Percentiles rank a stretch among this genome's conserved stretches.
These are phyloP conservation scores for Alternaria sp. DNA, from an alignment of 2,329 filamentous ascomycete species.

Conservation along the genomic window DNA sequence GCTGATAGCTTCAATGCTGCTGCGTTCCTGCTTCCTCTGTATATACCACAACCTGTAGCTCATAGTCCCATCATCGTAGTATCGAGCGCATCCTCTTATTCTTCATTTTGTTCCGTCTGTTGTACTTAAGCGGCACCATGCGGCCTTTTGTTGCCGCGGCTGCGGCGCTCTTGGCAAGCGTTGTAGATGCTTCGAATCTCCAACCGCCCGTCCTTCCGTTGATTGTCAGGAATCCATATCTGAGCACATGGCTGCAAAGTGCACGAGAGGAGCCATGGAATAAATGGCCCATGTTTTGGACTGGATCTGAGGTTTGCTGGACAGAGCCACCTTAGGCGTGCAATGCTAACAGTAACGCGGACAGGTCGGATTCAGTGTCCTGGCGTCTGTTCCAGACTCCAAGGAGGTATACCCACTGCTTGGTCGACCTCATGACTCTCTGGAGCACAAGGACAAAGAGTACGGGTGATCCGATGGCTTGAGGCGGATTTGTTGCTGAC, in stretches of 20 bases:
- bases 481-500: conserved; percentile 5
- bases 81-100: conserved; percentile 7
- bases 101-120: background rate
- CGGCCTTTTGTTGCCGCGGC: conserved; percentile 30
- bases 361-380: conserved; percentile 68
- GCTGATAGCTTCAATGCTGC: conserved; percentile 26
- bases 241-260: conserved; percentile 66
- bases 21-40: conserved; percentile 1
- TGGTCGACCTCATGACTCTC: conserved; percentile 71
- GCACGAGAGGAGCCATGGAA: conserved; percentile 80
- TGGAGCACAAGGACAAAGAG: conserved; percentile 55
- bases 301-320: conserved; percentile 66
- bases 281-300: conserved; percentile 88
- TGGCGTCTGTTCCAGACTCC: conserved; percentile 69
- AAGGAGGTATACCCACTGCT: conserved; percentile 70
- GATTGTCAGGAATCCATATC: conserved; percentile 61
- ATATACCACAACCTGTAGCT: background rate
- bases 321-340: background rate
- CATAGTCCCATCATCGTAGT: conserved; percentile 3
- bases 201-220: conserved; percentile 63
- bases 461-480: conserved; percentile 29
- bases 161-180: conserved; percentile 53
- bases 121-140: conserved; percentile 34
- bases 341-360: conserved; percentile 19
- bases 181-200: conserved; percentile 61